These are phyloP conservation scores for Colletotrichum melonis DNA, from an alignment of 2,329 filamentous ascomycete genomes.

Conservation along the genomic window DNA sequence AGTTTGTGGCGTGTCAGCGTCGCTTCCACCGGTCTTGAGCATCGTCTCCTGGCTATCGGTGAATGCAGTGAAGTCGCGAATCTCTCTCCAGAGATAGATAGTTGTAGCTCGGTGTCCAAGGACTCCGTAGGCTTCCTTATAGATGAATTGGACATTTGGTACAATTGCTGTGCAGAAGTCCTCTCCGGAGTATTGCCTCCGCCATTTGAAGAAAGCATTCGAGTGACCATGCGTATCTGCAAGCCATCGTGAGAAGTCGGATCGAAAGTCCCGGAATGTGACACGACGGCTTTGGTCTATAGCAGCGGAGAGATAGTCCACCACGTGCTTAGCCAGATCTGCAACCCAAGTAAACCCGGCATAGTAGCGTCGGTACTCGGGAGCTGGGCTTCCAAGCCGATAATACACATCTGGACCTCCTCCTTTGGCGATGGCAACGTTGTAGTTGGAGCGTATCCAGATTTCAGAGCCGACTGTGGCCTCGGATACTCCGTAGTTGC, in stretches of 20 bases:
- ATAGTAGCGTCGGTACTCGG: slow-evolving; percentile 72
- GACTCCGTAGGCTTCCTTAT: slow-evolving; percentile 70
- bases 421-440: slow-evolving; percentile 42
- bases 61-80: slow-evolving; percentile 51
- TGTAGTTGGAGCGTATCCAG: slow-evolving; percentile 70
- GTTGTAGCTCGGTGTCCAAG: slow-evolving; percentile 45
- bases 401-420: slow-evolving; percentile 68
- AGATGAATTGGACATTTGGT: slow-evolving; percentile 72
- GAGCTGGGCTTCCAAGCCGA: slow-evolving; percentile 64
- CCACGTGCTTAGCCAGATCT: slow-evolving; percentile 76
- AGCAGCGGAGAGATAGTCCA: slow-evolving; percentile 69
- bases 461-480: slow-evolving; percentile 64
- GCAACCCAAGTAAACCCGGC: slow-evolving; percentile 77
- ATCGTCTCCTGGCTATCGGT: slow-evolving; percentile 1
- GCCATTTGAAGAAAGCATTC: slow-evolving; percentile 65
- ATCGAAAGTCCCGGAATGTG: slow-evolving; percentile 66
- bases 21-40: slow-evolving; percentile 31
- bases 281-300: slow-evolving; percentile 49
- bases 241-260: slow-evolving; percentile 70
- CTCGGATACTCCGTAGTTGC: slow-evolving; percentile 67
- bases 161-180: slow-evolving; percentile 75
- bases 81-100: slow-evolving; percentile 67
- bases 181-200: slow-evolving; percentile 51
- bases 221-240: slow-evolving; percentile 53
- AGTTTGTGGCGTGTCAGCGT: background rate